Percentiles rank a stretch among this genome's conserved stretches.
phyloP scores from a whole-genome alignment of 129 eudicot genomes.

The Oenanthe sinensis region DNA sequence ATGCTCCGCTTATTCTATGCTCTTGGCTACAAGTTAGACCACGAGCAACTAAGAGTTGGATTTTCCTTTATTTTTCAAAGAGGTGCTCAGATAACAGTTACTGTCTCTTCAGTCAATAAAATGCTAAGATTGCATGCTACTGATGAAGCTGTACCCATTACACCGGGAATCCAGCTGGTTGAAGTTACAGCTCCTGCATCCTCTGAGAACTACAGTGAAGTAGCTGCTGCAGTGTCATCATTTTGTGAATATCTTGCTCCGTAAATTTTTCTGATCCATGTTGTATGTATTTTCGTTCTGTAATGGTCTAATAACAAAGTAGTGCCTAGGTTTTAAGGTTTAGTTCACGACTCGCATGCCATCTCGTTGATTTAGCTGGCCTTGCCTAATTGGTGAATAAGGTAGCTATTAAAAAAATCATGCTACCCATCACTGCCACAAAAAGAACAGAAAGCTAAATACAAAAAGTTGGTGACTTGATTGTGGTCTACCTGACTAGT shows the following conservation, averaged over 20 bases:
- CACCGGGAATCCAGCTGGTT: conserved; percentile 91
- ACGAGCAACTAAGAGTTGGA: conserved; percentile 74
- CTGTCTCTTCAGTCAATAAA: conserved; percentile 79
- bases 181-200: conserved; percentile 95
- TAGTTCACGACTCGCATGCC: too few relatives aligned
- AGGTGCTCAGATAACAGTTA: conserved; percentile 80
- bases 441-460: too few relatives aligned
- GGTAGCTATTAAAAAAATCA: too few relatives aligned
- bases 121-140: conserved; percentile 85
- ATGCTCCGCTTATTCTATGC: conserved; percentile 65
- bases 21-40: conserved; percentile 89
- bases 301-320: not conserved
- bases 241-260: conserved; percentile 98
- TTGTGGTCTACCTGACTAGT: too few relatives aligned
- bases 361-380: too few relatives aligned
- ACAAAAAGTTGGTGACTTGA: too few relatives aligned
- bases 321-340: too few relatives aligned
- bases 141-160: conserved; percentile 77
- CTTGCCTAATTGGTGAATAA: too few relatives aligned
- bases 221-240: conserved; percentile 62
- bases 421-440: too few relatives aligned
- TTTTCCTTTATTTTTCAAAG: conserved; percentile 65
- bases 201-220: conserved; percentile 67
- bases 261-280: conserved; percentile 36
- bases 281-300: too few relatives aligned